Percentiles rank a stretch among this genome's conserved stretches.
These are phyloP conservation scores for Ceratobasidium sp. DNA, from an alignment of 1,284 basidiomycete genomes.

Conservation along the genomic window DNA sequence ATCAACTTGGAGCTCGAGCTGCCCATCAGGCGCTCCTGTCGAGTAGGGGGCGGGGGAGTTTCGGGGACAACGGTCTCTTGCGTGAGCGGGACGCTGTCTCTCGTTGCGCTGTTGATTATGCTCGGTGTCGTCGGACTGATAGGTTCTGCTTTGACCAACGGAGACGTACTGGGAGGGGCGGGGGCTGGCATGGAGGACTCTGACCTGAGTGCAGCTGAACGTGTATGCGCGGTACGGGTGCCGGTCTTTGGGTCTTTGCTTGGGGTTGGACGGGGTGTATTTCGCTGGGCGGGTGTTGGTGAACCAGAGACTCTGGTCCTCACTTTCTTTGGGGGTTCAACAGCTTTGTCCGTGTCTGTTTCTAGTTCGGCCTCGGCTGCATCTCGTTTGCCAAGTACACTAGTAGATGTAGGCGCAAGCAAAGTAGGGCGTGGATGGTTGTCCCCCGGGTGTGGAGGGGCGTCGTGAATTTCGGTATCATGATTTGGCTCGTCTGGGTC, in stretches of 20 bases:
- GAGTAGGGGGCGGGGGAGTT: conserved; percentile 15
- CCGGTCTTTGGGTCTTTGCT: background rate
- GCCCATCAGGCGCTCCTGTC: background rate
- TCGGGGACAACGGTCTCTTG: conserved; percentile 39
- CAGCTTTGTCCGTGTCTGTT: background rate
- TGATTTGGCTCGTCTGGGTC: background rate
- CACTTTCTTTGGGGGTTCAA: background rate
- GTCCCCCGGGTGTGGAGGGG: conserved; percentile 1
- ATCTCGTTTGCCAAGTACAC: conserved; percentile 9
- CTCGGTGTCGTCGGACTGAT: background rate
- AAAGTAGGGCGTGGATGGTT: background rate
- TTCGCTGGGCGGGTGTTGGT: conserved; percentile 11
- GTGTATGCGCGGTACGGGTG: background rate
- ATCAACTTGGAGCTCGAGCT: background rate
- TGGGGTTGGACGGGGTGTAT: background rate
- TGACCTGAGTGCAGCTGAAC: conserved; percentile 24
- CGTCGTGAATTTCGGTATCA: background rate
- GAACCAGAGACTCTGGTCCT: background rate
- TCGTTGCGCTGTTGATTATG: background rate
- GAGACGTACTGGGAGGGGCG: background rate
- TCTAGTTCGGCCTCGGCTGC: background rate
- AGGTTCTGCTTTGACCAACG: conserved; percentile 6
- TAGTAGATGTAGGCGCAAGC: background rate
- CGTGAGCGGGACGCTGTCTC: background rate
- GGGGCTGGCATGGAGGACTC: conserved; percentile 13